These are phyloP conservation scores for Limonomyces culmigenus DNA, from an alignment of 1,284 basidiomycete species.

Conservation along the genomic window DNA sequence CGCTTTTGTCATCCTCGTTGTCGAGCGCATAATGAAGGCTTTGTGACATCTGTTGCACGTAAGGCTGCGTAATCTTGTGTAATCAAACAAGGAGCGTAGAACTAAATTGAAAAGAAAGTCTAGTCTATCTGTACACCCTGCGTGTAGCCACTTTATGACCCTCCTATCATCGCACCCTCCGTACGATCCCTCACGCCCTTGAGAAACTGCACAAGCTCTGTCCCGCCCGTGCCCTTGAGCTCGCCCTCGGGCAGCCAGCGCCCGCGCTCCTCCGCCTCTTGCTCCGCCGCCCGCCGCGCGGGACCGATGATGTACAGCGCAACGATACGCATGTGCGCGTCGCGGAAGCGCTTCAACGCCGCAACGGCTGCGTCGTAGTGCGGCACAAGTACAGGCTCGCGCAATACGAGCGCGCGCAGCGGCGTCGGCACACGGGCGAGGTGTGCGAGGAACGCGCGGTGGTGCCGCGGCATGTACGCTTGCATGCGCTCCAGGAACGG, in stretches of 20 bases:
- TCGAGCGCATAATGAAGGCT: no score
- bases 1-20: no score
- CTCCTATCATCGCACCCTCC: conserved; percentile 18
- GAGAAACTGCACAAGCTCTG: conserved; percentile 65
- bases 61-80: no score
- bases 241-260: conserved; percentile 8
- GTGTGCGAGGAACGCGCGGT: conserved; percentile 78
- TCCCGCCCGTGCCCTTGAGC: conserved; percentile 76
- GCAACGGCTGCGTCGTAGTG: conserved; percentile 65
- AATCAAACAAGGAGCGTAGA: no score
- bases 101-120: background rate
- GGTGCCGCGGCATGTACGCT: conserved; percentile 81
- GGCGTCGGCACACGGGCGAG: conserved; percentile 47
- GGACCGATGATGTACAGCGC: conserved; percentile 74
- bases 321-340: conserved; percentile 80
- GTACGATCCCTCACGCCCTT: conserved; percentile 69
- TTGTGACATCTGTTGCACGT: no score
- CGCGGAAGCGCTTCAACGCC: conserved; percentile 67
- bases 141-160: no score
- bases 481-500: conserved; percentile 68
- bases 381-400: conserved; percentile 21
- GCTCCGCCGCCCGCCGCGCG: conserved; percentile 16
- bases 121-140: background rate
- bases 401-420: conserved; percentile 31
- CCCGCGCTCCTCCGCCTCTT: conserved; percentile 10